Evolutionary conservation across 129 eudicot genomes (phyloP).

Genomic region (Helianthus tuberosus): DNA sequence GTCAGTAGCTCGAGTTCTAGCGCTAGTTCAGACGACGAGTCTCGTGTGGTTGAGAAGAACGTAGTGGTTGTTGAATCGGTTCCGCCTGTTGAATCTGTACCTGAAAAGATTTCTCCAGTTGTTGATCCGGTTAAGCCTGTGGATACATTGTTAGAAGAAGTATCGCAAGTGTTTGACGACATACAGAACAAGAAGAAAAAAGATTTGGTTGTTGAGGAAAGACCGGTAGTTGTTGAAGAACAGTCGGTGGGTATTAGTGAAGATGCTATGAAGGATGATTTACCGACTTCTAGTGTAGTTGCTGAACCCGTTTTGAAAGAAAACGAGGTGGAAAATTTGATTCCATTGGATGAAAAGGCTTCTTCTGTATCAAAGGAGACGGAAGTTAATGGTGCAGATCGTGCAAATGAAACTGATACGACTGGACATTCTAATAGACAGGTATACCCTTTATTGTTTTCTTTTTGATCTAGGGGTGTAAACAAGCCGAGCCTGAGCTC

Average conservation of each 20-base stretch:
- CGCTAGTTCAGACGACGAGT: constrained; percentile 67
- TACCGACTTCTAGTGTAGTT: constrained; percentile 24
- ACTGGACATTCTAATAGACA: constrained; percentile 39
- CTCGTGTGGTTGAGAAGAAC: constrained; percentile 42
- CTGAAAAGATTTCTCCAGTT: constrained; percentile 31
- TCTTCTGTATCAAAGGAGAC: constrained; percentile 32
- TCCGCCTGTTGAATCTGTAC: constrained; percentile 34
- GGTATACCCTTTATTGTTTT: constrained; percentile 37
- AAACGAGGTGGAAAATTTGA: constrained; percentile 28
- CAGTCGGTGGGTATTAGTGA: constrained; percentile 22
- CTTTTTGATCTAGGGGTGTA: too few species aligned
- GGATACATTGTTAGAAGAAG: constrained; percentile 35
- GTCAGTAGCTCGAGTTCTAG: constrained; percentile 46
- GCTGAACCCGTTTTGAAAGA: constrained; percentile 33
- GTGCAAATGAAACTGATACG: constrained; percentile 40
- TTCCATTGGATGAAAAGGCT: constrained; percentile 26
- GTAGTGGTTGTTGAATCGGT: constrained; percentile 42
- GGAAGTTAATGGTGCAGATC: constrained; percentile 40
- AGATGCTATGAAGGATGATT: constrained; percentile 26
- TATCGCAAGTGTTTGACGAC: constrained; percentile 29
- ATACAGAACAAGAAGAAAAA: constrained; percentile 22
- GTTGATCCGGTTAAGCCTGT: constrained; percentile 42
- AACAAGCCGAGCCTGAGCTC: too few species aligned
- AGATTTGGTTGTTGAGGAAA: constrained; percentile 31
- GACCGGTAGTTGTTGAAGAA: constrained; percentile 18